phyloP scores from a whole-genome alignment of 768 basidiomycete species.

The Mycena indigotica region DNA sequence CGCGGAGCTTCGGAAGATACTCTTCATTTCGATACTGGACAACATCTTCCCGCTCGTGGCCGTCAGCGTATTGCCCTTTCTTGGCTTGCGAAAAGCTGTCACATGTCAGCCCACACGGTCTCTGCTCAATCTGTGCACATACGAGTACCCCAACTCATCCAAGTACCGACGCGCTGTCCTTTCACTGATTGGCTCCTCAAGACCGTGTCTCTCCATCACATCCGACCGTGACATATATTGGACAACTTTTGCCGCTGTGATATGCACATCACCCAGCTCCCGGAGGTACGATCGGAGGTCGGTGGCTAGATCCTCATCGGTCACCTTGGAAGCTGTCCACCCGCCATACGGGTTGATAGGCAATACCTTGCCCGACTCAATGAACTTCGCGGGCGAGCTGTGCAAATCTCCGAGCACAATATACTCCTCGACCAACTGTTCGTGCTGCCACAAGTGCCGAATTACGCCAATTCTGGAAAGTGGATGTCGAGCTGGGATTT shows the following conservation, averaged over 20 bases:
- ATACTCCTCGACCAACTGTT: neutral
- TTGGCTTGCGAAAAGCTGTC: neutral
- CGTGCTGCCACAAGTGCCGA: slow-evolving; percentile 4
- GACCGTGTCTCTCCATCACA: neutral
- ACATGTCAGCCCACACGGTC: neutral
- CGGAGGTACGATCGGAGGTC: neutral
- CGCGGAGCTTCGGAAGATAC: slow-evolving; percentile 29
- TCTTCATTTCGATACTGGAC: slow-evolving; percentile 30
- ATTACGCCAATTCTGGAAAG: slow-evolving; percentile 8
- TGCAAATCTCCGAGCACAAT: slow-evolving; percentile 4
- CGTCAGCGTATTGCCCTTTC: slow-evolving; percentile 30
- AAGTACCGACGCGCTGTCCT: neutral
- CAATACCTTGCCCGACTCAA: neutral
- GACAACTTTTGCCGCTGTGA: neutral
- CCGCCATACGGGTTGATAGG: slow-evolving; percentile 16
- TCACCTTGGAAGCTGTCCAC: slow-evolving; percentile 15
- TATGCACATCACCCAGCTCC: slow-evolving; percentile 15
- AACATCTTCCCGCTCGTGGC: slow-evolving; percentile 40
- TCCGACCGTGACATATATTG: slow-evolving; percentile 14
- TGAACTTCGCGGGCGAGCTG: slow-evolving; percentile 6
- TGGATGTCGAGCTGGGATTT: neutral
- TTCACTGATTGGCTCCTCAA: neutral
- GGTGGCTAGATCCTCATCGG: slow-evolving; percentile 4
- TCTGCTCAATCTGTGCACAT: neutral
- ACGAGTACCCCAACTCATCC: neutral